These are phyloP conservation scores for Anthracocystis setariae DNA, from an alignment of 1,284 basidiomycete genomes.

Conservation along the genomic window DNA sequence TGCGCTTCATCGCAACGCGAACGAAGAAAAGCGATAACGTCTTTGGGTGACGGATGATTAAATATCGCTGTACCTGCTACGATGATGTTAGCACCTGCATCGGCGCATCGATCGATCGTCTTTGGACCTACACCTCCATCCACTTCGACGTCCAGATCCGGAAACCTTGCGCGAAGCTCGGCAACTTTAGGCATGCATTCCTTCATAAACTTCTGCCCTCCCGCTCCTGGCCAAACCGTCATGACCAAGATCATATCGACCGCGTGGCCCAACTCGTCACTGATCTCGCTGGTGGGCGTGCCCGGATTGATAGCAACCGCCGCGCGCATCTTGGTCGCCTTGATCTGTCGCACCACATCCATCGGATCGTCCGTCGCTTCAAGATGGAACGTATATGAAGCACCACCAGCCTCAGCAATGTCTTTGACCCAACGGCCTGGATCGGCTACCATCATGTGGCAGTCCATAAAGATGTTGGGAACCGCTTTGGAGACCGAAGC, in stretches of 20 bases:
- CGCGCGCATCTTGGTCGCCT: constrained; percentile 64
- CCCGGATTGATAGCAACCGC: constrained; percentile 67
- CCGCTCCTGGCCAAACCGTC: constrained; percentile 70
- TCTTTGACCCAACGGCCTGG: constrained; percentile 97
- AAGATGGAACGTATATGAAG: constrained; percentile 95
- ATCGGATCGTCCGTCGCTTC: constrained; percentile 75
- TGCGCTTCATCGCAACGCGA: constrained; percentile 63
- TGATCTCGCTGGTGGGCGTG: constrained; percentile 63
- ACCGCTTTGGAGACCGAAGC: constrained; percentile 87
- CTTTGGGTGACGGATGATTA: constrained; percentile 79
- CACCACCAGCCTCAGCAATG: constrained; percentile 92
- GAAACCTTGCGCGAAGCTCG: constrained; percentile 91
- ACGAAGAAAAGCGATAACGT: constrained; percentile 62
- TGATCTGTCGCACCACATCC: constrained; percentile 64
- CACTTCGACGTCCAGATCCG: constrained; percentile 88
- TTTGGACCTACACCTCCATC: constrained; percentile 95
- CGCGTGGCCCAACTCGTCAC: constrained; percentile 61
- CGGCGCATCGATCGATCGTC: constrained; percentile 87
- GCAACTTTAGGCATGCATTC: constrained; percentile 88
- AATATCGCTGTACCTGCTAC: constrained; percentile 98
- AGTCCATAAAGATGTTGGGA: constrained; percentile 98
- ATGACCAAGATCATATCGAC: constrained; percentile 68
- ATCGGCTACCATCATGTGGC: constrained; percentile 99
- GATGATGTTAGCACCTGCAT: constrained; percentile 89
- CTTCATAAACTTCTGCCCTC: constrained; percentile 96